Evolutionary conservation across 148 eudicot species (phyloP).

Genomic region (Spergularia marina): DNA sequence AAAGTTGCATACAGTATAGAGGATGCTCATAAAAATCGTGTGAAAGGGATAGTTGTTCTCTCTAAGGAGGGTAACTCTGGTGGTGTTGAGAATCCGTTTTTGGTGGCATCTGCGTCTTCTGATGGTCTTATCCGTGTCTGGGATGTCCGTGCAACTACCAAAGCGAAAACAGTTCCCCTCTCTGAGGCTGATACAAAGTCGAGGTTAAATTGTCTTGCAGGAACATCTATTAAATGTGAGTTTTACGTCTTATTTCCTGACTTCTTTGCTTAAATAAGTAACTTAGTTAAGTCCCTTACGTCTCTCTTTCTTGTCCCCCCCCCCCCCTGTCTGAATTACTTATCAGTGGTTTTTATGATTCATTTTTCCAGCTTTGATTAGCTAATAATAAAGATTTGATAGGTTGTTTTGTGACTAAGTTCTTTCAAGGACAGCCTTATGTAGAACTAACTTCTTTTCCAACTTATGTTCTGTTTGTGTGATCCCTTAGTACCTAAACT

Average conservation of each 20-base stretch:
- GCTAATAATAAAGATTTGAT: neutral
- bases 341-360: neutral
- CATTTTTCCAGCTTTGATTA: neutral
- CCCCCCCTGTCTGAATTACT: neutral
- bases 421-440: neutral
- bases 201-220: conserved; percentile 93
- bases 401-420: neutral
- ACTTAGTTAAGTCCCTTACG: neutral
- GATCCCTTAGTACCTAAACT: too few species aligned
- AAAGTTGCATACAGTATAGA: conserved; percentile 71
- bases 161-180: conserved; percentile 59
- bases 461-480: too few species aligned
- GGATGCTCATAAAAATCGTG: conserved; percentile 81
- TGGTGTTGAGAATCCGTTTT: conserved; percentile 47
- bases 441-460: too few species aligned
- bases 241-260: conserved; percentile 6
- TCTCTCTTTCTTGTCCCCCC: neutral
- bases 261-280: neutral
- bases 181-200: conserved; percentile 76
- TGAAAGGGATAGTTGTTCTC: conserved; percentile 88
- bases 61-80: conserved; percentile 36
- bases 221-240: conserved; percentile 82
- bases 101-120: conserved; percentile 87
- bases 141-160: conserved; percentile 62
- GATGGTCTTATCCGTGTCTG: conserved; percentile 91